Base-by-base conservation (phyloP, 2,329 filamentous ascomycete genomes). In the Dendryphion nanum region DNA sequence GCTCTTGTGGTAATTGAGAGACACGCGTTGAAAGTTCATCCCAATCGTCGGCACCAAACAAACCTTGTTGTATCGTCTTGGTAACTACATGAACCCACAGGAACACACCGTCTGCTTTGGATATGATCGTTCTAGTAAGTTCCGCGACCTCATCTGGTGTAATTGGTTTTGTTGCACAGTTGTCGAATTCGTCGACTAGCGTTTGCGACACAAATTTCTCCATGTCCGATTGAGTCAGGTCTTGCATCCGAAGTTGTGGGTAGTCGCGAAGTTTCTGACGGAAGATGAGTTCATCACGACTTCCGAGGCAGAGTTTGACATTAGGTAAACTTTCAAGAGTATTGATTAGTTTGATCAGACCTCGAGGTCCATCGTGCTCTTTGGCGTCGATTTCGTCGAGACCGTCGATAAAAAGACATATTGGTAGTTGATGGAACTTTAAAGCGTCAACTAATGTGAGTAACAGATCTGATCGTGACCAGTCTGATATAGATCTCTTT, bases 391-490 rank as follows among this genome's bases (percentile, higher is more conserved):
- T 33, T 23, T 41, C 38, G 18, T 41, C 38, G n/a, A 41, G 28
- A 15, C 38, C 38, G 23, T 41, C 38, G 16, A 41, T 33, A 24
- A 41, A 41, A 14, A 41, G 30, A 31, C 38, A 40, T 5, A 26
- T 19, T 4, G 32, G 32, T 19, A 13, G 15, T 10, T 10, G 7
- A 19, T 12, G 16, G 2, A 21, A 10, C 12, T 21, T 10, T 12
- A 33, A 13, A 7, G 18, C 31, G 12, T 6, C 8, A 6, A 7
- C 16, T 10, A 33, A 21, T 12, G 31, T 20, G 12, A 6, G 15
- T 15, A 33, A 21, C 12, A 37, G 21, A 12, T 29, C 34, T 7
- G 12, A 13, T 19, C n/a, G 18, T 3, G 34, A 37, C 34, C 34
- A 37, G 17, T 37, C 34, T 7, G n/a, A 6, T 8, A 29, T 12